Conservation (phyloP, 2,329 filamentous ascomycete species). For the Verruconis gallopava region DNA sequence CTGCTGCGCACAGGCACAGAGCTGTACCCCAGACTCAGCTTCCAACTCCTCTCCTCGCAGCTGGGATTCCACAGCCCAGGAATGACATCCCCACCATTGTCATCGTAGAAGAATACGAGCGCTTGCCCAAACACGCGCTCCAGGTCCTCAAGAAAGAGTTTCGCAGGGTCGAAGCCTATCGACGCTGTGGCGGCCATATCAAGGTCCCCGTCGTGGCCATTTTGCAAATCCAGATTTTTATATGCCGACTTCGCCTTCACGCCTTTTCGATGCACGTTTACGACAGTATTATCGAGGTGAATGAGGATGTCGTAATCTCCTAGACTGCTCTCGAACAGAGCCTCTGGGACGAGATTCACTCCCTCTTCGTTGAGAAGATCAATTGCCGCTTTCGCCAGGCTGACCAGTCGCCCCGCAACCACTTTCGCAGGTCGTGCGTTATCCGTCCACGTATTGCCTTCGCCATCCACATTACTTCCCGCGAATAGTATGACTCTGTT, state of each 20-base stretch:
- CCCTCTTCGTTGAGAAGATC: slow-evolving; percentile 36
- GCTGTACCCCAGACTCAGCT: slow-evolving; percentile 57
- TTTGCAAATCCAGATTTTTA: slow-evolving; percentile 65
- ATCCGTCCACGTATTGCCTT: slow-evolving; percentile 71
- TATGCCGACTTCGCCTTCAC: slow-evolving; percentile 35
- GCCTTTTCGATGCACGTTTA: slow-evolving; percentile 25
- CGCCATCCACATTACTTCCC: slow-evolving; percentile 63
- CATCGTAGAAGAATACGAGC: slow-evolving; percentile 69
- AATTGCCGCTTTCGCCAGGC: slow-evolving; percentile 62
- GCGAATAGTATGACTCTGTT: slow-evolving; percentile 71
- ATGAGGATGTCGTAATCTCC: slow-evolving; percentile 80
- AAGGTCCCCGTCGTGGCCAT: slow-evolving; percentile 20
- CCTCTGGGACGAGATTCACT: slow-evolving; percentile 30
- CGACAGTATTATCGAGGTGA: slow-evolving; percentile 42
- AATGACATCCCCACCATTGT: slow-evolving; percentile 42
- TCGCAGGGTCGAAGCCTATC: slow-evolving; percentile 47
- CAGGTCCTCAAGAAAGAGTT: slow-evolving; percentile 55
- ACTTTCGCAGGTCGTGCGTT: slow-evolving; percentile 60
- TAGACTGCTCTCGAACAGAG: slow-evolving; percentile 60
- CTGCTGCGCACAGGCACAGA: slow-evolving; percentile 38
- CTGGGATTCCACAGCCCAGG: slow-evolving; percentile 54
- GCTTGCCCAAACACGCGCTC: slow-evolving; percentile 51
- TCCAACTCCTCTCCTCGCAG: slow-evolving; percentile 46
- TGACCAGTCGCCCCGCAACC: slow-evolving; percentile 70
- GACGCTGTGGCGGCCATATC: slow-evolving; percentile 24